Base-by-base conservation (phyloP, 257 asterid genomes). In the Salvia hispanica region DNA sequence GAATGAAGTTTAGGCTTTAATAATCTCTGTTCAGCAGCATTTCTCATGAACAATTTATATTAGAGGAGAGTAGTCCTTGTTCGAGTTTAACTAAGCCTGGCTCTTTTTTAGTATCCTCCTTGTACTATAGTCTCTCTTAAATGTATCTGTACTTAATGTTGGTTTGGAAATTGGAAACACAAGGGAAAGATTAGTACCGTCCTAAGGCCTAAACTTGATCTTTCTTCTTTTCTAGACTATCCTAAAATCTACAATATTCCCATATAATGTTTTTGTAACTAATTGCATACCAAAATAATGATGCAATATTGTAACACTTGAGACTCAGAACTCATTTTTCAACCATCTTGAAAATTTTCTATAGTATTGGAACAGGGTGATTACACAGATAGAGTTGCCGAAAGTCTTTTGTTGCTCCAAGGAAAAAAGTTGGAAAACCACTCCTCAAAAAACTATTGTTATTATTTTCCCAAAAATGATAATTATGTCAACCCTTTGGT, bases 271-370 rank as follows among this genome's bases (percentile, higher is more conserved):
- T 6, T 62, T 43, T 45, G 6, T 2, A 18, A 14, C 39, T 6
- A 37, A 37, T 59, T 15, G 31, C 64, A 13, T 21, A 39, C 16
- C 13, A 6, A 39, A 62, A 53, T 62, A 6, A 62, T 62, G 67
- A 21, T 25, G n/a, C 37, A 36, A 62, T 12, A 28, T 42, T 33
- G 12, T 18, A 46, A 46, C 31, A 13, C 3, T 14, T 28, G 12
- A 63, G 9, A 45, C 55, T 18, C 43, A 25, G 37, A 46, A 21
- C 1, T 62, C 25, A 2, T 18, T 45, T 45, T 45, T 28, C 31
- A 63, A 46, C 31, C 46, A 8, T 46, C 51, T 4, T 44, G 31
- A 25, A 40, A 55, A 3, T 66, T 42, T 1, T 14, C 13, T 4
- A 36, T 37, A 53, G 12, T 9, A 13, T 36, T 42, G 44, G 64